Evolutionary conservation across 352 stramenopile genomes (phyloP), one percentile per base, ranked within the genome.

Genomic region (Phytopythium montanum): DNA sequence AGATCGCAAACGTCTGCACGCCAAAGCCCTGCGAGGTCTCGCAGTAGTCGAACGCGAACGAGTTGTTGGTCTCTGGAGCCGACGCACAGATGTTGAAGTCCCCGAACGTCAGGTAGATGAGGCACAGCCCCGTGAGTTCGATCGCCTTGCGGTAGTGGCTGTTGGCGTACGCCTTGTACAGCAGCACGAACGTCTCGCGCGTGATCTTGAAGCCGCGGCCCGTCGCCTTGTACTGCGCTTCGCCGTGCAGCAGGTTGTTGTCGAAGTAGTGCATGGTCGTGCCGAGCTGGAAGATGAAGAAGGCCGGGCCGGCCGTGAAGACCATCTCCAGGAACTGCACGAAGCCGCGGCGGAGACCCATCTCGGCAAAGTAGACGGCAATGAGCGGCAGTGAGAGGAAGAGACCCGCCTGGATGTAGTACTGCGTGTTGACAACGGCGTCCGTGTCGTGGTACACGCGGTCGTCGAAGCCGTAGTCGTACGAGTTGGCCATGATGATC

Each of bases 251-350:
- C 56, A 93, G 60, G 67, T 91, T 91, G 63, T 91, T 88, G 63
- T 91, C 81, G 54, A 91, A 93, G 73, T 90, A 93, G 69, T 93
- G 84, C 81, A 91, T 91, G 2, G 79, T 93, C 19, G 84, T 93
- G 34, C 84, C 84, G 9, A 93, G 70, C 62, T 90, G 79, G 62
- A 93, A 93, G 13, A 91, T 79, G 62, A 91, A 93, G 49, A 93
- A 93, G 3, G 73, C 74, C 9, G 84, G 84, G 26, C 84, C 84
- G 25, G 59, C 64, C 26, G 84, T 93, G 46, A 90, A 82, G 33
- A 93, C 67, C 84, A 93, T 91, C 56, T 91, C 81, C 29, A 91
- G 51, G 36, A 93, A 75, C 31, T 88, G 83, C 28, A 85, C 63
- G n/a, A 94, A 67, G 46, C 82, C 84, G 45, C 82, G 74, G 25